phyloP scores from a whole-genome alignment of 2,329 filamentous ascomycete species.

The Coleophoma crateriformis region DNA sequence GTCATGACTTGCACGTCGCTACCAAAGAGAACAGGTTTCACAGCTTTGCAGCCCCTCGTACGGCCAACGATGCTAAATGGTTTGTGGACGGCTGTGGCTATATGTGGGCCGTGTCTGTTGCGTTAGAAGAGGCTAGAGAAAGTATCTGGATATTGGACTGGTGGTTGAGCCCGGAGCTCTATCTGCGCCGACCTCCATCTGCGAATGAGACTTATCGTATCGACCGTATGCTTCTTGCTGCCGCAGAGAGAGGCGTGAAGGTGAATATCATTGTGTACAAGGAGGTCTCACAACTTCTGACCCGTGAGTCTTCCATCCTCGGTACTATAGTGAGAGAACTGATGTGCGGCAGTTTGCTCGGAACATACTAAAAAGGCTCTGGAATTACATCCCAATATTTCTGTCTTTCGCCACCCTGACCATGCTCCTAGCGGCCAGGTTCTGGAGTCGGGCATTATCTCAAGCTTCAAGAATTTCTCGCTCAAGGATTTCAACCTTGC shows the following conservation, averaged over 20 bases:
- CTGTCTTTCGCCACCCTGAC: constrained; percentile 86
- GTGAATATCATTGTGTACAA: constrained; percentile 90
- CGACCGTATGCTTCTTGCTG: constrained; percentile 75
- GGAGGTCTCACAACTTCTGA: constrained; percentile 77
- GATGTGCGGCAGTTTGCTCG: constrained; percentile 46
- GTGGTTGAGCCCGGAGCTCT: constrained; percentile 88
- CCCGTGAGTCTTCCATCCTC: constrained; percentile 50
- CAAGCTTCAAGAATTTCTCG: constrained; percentile 43
- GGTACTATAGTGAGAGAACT: constrained; percentile 25
- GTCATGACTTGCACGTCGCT: constrained; percentile 33
- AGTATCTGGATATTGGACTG: constrained; percentile 83
- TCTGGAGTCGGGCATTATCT: constrained; percentile 61
- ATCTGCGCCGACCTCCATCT: constrained; percentile 75
- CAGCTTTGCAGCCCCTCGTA: constrained; percentile 68
- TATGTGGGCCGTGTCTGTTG: constrained; percentile 78
- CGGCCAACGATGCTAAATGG: constrained; percentile 75
- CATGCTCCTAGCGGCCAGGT: constrained; percentile 72
- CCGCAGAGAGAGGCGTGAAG: constrained; percentile 77
- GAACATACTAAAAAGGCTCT: constrained; percentile 75
- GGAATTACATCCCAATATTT: constrained; percentile 80
- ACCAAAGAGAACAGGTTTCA: constrained; percentile 48
- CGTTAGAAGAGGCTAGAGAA: constrained; percentile 70
- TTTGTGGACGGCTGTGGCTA: constrained; percentile 81
- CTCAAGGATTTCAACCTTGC: constrained; percentile 51
- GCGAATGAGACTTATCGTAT: constrained; percentile 79